Evolutionary conservation across 2,329 filamentous ascomycete species (phyloP).

Genomic region (Botrytis aclada): DNA sequence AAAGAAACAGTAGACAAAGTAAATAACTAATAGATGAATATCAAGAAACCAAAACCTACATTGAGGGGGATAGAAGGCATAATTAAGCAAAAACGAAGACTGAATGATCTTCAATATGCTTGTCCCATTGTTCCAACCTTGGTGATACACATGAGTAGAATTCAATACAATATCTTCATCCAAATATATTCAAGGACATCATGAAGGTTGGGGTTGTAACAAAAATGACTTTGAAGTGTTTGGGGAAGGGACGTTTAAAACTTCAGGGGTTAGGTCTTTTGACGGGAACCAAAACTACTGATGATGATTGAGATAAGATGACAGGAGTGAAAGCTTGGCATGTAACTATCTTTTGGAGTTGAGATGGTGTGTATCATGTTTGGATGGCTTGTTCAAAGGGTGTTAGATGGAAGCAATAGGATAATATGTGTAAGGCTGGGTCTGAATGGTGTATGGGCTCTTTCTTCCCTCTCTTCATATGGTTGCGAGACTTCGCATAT

Average conservation of each 20-base stretch:
- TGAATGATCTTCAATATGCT: conserved; percentile 27
- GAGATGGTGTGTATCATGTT: conserved; percentile 13
- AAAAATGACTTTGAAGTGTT: background rate
- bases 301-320: conserved; percentile 18
- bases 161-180: conserved; percentile 16
- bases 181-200: conserved; percentile 11
- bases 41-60: conserved; percentile 13
- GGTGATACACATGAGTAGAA: background rate
- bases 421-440: background rate
- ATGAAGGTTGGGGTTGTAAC: conserved; percentile 14
- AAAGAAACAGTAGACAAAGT: conserved; percentile 10
- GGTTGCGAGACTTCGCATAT: background rate
- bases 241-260: conserved; percentile 9
- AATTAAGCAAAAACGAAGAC: conserved; percentile 27
- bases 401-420: background rate
- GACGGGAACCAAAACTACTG: background rate
- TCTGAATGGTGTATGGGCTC: background rate
- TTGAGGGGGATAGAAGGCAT: conserved; percentile 25
- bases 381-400: background rate
- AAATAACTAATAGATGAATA: conserved; percentile 13
- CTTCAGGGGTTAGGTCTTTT: background rate
- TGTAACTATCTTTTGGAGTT: background rate
- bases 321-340: conserved; percentile 3
- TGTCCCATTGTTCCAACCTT: conserved; percentile 3
- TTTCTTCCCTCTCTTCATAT: background rate